Percentiles rank a stretch among this genome's conserved stretches.
These are phyloP conservation scores for Xylariaceae sp. DNA, from an alignment of 2,329 filamentous ascomycete species.

Conservation along the genomic window DNA sequence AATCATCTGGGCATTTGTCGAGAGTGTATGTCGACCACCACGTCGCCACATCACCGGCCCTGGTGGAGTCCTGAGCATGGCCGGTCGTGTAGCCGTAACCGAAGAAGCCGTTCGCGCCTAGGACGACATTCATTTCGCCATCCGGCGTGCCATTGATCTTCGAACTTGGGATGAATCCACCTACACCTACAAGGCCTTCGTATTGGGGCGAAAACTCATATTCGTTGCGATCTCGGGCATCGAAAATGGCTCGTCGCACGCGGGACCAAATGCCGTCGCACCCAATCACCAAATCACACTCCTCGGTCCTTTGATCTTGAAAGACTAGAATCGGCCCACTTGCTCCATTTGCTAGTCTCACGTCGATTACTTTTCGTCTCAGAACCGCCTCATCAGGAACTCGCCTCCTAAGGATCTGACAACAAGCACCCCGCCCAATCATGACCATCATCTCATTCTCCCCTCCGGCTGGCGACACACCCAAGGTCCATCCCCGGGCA, in stretches of 20 bases:
- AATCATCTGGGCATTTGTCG: slow-evolving; percentile 14
- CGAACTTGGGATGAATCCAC: slow-evolving; percentile 14
- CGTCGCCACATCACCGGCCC: slow-evolving; percentile 7
- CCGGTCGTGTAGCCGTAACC: slow-evolving; percentile 16
- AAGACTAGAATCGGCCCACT: slow-evolving; percentile 13
- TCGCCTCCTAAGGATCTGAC: slow-evolving; percentile 10
- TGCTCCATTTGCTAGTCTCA: slow-evolving; percentile 11
- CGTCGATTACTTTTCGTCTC: slow-evolving; percentile 13
- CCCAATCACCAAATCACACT: slow-evolving; percentile 14
- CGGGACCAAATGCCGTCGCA: slow-evolving; percentile 18
- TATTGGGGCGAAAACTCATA: slow-evolving; percentile 16
- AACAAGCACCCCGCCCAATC: slow-evolving; percentile 15
- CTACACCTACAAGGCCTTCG: slow-evolving; percentile 15
- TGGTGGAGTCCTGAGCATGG: slow-evolving; percentile 7
- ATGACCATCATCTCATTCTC: slow-evolving; percentile 13
- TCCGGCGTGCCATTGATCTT: slow-evolving; percentile 9
- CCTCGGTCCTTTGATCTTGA: slow-evolving; percentile 9
- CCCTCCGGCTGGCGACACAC: neutral
- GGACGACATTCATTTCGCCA: slow-evolving; percentile 16
- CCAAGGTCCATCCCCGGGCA: slow-evolving; percentile 13
- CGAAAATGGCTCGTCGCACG: slow-evolving; percentile 12
- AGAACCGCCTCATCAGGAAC: slow-evolving; percentile 11
- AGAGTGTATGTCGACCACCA: slow-evolving; percentile 17
- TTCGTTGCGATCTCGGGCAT: slow-evolving; percentile 7
- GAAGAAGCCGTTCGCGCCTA: slow-evolving; percentile 16